A percentile compares a stretch with the other conserved stretches of the same genome.
These are phyloP conservation scores for Physcomitrellopsis africana DNA, from an alignment of 225 moss, liverwort and hornwort species.

Conservation along the genomic window DNA sequence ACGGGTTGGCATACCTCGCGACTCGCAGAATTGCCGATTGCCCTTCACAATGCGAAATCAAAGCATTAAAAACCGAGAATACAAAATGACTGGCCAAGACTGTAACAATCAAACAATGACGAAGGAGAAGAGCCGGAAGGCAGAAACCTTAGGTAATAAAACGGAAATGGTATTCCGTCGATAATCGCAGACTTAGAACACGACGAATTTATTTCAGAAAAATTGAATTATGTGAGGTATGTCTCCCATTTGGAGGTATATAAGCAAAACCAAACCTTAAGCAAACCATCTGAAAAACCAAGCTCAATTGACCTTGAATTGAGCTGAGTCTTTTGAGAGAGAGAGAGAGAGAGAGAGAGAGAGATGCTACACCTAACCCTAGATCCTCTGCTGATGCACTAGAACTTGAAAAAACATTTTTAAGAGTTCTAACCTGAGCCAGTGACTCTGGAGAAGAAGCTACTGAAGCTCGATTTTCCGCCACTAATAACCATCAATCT, in stretches of 20 bases:
- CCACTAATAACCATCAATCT: constrained; percentile 44
- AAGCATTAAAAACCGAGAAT: constrained; percentile 5
- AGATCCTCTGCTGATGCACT: constrained; percentile 9
- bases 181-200: constrained; percentile 19
- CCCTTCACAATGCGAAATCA: constrained; percentile 35
- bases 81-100: too few relatives aligned
- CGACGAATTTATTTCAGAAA: constrained; percentile 29
- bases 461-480: constrained; percentile 47
- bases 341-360: not conserved
- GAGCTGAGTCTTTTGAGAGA: constrained; percentile 10
- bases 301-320: constrained; percentile 8
- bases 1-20: constrained; percentile 39
- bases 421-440: constrained; percentile 50
- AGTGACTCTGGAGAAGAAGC: constrained; percentile 57
- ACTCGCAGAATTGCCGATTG: constrained; percentile 36
- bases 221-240: constrained; percentile 7
- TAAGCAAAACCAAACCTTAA: constrained; percentile 26
- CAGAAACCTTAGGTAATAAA: not conserved
- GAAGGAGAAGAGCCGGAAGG: not conserved
- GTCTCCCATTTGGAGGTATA: constrained; percentile 13
- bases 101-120: too few relatives aligned
- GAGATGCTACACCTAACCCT: constrained; percentile 18
- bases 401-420: constrained; percentile 22
- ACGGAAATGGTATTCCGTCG: not conserved
- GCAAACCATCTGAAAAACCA: constrained; percentile 15